These are phyloP conservation scores for Exserohilum turcica DNA, from an alignment of 2,329 filamentous ascomycete species.

Conservation along the genomic window DNA sequence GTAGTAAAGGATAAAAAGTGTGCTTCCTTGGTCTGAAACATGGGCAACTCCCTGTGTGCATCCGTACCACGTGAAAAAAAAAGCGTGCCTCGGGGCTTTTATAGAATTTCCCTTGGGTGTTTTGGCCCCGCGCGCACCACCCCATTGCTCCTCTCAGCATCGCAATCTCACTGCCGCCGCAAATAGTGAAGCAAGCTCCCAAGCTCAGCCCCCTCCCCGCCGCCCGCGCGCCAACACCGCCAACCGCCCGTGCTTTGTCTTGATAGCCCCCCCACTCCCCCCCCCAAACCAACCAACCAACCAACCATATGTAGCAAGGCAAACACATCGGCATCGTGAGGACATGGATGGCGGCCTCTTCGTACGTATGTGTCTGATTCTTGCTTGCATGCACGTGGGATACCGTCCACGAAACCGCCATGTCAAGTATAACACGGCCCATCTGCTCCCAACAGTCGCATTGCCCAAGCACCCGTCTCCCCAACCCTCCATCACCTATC, in stretches of 20 bases:
- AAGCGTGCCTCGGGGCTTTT: conserved; percentile 5
- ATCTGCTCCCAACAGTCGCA: no score
- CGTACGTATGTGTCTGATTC: no score
- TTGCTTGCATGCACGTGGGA: no score
- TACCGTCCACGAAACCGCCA: no score
- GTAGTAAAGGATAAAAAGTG: conserved; percentile 12
- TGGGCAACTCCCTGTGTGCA: conserved; percentile 7
- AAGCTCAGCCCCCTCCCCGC: conserved; percentile 1
- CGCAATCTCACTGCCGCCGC: conserved; percentile 13
- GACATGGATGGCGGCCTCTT: no score
- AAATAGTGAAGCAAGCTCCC: conserved; percentile 4
- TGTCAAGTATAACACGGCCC: no score
- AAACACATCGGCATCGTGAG: no score
- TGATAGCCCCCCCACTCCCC: no score
- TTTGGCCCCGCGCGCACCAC: conserved; percentile 4
- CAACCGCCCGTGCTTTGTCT: background rate
- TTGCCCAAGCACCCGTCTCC: no score
- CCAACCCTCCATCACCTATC: no score
- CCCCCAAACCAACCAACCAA: conserved; percentile 1
- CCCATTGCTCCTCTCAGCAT: conserved; percentile 16
- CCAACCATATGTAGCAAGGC: background rate
- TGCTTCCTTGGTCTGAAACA: conserved; percentile 20
- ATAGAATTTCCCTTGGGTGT: conserved; percentile 16
- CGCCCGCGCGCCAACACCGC: background rate
- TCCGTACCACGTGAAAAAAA: no score